Evolutionary conservation across 768 basidiomycete species (phyloP).

Genomic region (Trametes sanguinea): DNA sequence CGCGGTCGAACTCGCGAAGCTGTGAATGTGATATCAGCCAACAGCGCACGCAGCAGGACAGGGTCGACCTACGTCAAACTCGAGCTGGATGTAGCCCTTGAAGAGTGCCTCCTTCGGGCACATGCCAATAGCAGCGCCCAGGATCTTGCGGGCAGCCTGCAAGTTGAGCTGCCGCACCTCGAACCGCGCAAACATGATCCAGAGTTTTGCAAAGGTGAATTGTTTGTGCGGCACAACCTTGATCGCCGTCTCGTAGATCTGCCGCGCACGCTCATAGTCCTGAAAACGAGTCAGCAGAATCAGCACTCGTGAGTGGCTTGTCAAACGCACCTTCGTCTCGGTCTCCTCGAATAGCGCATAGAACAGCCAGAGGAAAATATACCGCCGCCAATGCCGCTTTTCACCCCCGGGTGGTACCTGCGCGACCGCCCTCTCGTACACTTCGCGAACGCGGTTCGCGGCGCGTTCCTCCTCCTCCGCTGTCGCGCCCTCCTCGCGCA

Average conservation of each 20-base stretch:
- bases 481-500: slow-evolving; percentile 74
- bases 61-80: slow-evolving; percentile 68
- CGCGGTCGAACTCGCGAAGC: slow-evolving; percentile 95
- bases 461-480: slow-evolving; percentile 68
- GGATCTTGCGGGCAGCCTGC: slow-evolving; percentile 79
- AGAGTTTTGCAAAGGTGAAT: slow-evolving; percentile 97
- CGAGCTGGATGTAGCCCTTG: slow-evolving; percentile 94
- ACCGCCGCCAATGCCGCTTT: slow-evolving; percentile 89
- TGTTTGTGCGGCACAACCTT: slow-evolving; percentile 91
- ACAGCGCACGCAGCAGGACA: not conserved
- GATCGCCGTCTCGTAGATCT: slow-evolving; percentile 90
- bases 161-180: slow-evolving; percentile 86
- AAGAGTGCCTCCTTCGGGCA: slow-evolving; percentile 95
- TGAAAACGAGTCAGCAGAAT: slow-evolving; percentile 32
- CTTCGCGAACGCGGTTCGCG: slow-evolving; percentile 75
- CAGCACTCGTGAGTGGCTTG: not conserved
- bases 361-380: slow-evolving; percentile 91
- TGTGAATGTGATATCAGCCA: slow-evolving; percentile 32
- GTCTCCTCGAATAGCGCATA: slow-evolving; percentile 98
- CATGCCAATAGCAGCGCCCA: slow-evolving; percentile 92
- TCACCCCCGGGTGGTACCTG: slow-evolving; percentile 94
- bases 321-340: slow-evolving; percentile 73
- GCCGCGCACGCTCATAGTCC: slow-evolving; percentile 84
- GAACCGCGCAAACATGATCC: slow-evolving; percentile 91
- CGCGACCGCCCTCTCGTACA: slow-evolving; percentile 93